Base-by-base conservation (phyloP, 306 rosid species). In the Fragaria vesca region DNA sequence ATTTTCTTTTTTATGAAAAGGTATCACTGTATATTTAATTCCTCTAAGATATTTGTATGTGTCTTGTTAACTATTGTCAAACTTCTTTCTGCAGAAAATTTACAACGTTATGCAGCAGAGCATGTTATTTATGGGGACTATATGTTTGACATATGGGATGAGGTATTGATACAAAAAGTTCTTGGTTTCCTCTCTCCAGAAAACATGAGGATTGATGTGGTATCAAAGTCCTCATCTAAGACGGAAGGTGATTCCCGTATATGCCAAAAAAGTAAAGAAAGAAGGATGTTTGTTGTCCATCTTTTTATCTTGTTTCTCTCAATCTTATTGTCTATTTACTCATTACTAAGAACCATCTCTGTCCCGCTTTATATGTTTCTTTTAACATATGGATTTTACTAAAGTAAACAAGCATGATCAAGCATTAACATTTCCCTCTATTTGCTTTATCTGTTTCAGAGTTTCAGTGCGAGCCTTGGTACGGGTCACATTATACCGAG, bases 121-220 rank as follows among this genome's bases (percentile, higher is more conserved):
- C 90, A 95, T 86, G 91, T 92, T 69, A 95, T 95, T 63, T 92
- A 86, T 84, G 97, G 98, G 77, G 93, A 91, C 36, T 92, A 95
- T 34, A 88, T 87, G 48, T 87, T 86, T 87, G 71, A 88, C 82
- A 83, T 79, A 74, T 95, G 98, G 98, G 97, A 95, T 70, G 93
- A 82, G 73, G 88, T 88, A 51, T 36, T 91, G 83, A 72, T 95
- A 62, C 83, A 87, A 78, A 73, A 83, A 76, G 78, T 91, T 84
- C 89, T 91, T 88, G 87, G 90, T 86, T 92, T 89, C 87, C 87
- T 95, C 54, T 77, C 87, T 57, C 98, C 98, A 17, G 96, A 95
- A 77, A 91, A 95, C 89, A 95, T 95, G 98, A 89, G 98, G 82
- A 69, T 92, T 75, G 98, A 92, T 79, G 89, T 88, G 79, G 81